Conservation (phyloP, 2,329 filamentous ascomycete genomes). For the Sarocladium oryzae region DNA sequence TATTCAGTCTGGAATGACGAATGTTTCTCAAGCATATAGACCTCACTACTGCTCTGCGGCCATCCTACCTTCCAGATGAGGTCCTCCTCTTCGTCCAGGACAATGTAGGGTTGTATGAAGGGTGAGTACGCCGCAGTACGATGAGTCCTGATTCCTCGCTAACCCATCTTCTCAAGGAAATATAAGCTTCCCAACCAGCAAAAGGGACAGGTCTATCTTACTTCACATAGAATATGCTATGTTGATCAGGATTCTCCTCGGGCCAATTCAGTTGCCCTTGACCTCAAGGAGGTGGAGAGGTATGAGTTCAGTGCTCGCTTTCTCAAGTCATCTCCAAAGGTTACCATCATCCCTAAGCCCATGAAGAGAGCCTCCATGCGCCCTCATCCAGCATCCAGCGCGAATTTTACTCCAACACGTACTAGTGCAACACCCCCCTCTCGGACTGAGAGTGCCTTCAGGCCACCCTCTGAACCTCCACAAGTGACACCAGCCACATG, state of each 20-base stretch:
- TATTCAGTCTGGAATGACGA: constrained; percentile 47
- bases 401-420: constrained; percentile 33
- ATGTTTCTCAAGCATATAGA: constrained; percentile 98
- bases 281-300: constrained; percentile 85
- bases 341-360: constrained; percentile 81
- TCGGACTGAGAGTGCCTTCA: constrained; percentile 35
- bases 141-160: constrained; percentile 10
- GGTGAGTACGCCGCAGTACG: constrained; percentile 49
- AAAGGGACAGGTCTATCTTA: constrained; percentile 93
- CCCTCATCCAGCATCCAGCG: constrained; percentile 42
- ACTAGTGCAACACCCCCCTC: constrained; percentile 41
- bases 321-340: constrained; percentile 88
- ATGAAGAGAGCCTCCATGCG: constrained; percentile 58
- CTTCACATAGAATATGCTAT: constrained; percentile 92
- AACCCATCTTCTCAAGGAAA: constrained; percentile 52
- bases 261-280: constrained; percentile 75
- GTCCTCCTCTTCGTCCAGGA: constrained; percentile 94
- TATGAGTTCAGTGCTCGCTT: constrained; percentile 92
- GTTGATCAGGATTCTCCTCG: constrained; percentile 84
- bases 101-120: constrained; percentile 94
- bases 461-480: constrained; percentile 31
- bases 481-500: constrained; percentile 66
- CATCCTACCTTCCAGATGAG: constrained; percentile 88
- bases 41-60: constrained; percentile 91
- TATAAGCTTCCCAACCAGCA: constrained; percentile 92